These are phyloP conservation scores for Trypanosoma vivax DNA, from an alignment of 208 protist species.

Conservation along the genomic window DNA sequence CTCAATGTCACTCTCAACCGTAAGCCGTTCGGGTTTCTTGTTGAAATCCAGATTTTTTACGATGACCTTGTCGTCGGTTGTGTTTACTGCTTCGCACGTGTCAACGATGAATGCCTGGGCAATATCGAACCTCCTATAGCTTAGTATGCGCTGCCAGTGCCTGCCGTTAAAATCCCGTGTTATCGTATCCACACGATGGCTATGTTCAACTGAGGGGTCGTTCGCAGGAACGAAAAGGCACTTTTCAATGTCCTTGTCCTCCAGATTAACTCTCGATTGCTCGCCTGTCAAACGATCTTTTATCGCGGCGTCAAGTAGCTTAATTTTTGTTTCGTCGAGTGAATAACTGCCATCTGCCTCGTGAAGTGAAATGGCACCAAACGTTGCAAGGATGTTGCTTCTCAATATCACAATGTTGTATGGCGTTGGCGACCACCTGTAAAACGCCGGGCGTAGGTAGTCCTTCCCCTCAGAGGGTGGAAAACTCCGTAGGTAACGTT, in stretches of 20 bases:
- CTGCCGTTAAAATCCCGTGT: slow-evolving; percentile 39
- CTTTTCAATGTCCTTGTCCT: slow-evolving; percentile 23
- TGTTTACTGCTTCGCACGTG: slow-evolving; percentile 38
- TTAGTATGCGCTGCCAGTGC: slow-evolving; percentile 60
- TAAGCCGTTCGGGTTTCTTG: slow-evolving; percentile 27
- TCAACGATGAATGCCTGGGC: slow-evolving; percentile 62
- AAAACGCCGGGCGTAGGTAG: slow-evolving; percentile 71
- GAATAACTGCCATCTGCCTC: slow-evolving; percentile 28
- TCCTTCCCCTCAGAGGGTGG: slow-evolving; percentile 58
- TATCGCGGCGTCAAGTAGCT: slow-evolving; percentile 40
- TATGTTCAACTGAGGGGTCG: slow-evolving; percentile 10
- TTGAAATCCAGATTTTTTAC: slow-evolving; percentile 26
- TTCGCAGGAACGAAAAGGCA: slow-evolving; percentile 39
- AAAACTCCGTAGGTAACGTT: slow-evolving; percentile 66
- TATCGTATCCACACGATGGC: slow-evolving; percentile 15
- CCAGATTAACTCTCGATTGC: not conserved
- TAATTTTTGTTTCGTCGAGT: slow-evolving; percentile 54
- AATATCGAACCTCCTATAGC: slow-evolving; percentile 46
- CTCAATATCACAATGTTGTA: slow-evolving; percentile 68
- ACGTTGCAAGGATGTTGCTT: slow-evolving; percentile 59
- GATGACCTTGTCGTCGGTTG: slow-evolving; percentile 42
- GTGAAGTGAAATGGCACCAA: slow-evolving; percentile 24
- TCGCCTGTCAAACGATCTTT: not conserved
- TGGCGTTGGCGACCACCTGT: slow-evolving; percentile 64
- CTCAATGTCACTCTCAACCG: no score